Evolutionary conservation across 169 alveolate species (phyloP), one percentile per base, ranked within the genome.

Genomic region (Besnoitia besnoiti): DNA sequence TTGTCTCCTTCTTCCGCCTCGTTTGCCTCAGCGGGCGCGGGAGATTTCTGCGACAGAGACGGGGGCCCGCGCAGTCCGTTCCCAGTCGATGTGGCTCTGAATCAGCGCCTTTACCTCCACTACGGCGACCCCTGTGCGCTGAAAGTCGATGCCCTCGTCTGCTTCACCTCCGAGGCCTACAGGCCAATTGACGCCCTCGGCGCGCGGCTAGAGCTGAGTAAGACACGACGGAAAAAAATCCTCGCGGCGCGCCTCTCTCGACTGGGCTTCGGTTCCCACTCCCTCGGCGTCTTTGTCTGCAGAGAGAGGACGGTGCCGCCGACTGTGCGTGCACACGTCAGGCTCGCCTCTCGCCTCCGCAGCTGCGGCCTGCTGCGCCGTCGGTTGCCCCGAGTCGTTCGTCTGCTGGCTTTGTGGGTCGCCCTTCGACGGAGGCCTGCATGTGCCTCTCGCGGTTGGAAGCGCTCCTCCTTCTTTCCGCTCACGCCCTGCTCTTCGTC

Each of bases 101-200:
- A 67, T 42, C 47, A n/a, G 12, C 39, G 42, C 2, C 39, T 67
- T n/a, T 67, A 16, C 19, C 80, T 67, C 44, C 21, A 67, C 80
- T 30, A 30, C 80, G 80, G 80, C 14, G 80, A 67, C n/a, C 80
- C 80, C 24, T 67, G 80, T 42, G 0, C 44, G 40, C 80, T 67
- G 39, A 35, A 30, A 30, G 80, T 67, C 80, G 80, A 67, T 42
- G 80, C 80, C 47, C 10, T 67, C 47, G 42, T 67, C 80, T 67
- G 80, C 44, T 67, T 33, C 80, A 67, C n/a, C 3, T 30, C 10
- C 8, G 80, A 67, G 24, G 42, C 39, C n/a, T 67, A 30, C 80
- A 35, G n/a, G 42, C 47, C 80, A 1, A 67, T 35, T 24, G 42
- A 67, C 80, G 2, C 10, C 3, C 80, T 67, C 44, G 80, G 46